Evolutionary conservation across 805 yeast genomes (phyloP).

Genomic region (Komagataella phaffii): DNA sequence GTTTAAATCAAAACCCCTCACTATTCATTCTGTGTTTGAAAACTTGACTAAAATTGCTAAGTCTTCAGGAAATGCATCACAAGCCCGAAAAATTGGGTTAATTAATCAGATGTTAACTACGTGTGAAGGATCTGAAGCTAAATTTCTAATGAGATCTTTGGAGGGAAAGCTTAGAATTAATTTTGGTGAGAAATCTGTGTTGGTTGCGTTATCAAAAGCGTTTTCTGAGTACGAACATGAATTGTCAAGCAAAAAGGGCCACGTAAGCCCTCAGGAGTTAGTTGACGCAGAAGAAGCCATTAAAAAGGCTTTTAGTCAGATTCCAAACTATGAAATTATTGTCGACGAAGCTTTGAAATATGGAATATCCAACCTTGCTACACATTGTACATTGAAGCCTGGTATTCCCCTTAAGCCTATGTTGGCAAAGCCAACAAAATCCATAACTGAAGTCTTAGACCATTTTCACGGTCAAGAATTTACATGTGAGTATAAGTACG

Average conservation of each 20-base stretch:
- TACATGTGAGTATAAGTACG: conserved; percentile 94
- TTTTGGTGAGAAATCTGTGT: conserved; percentile 85
- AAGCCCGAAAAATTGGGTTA: conserved; percentile 58
- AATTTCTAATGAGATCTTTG: conserved; percentile 74
- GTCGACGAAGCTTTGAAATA: conserved; percentile 49
- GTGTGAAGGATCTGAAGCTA: conserved; percentile 79
- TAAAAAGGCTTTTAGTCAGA: conserved; percentile 77
- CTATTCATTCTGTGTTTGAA: conserved; percentile 59
- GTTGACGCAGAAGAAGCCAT: conserved; percentile 64
- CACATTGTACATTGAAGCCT: conserved; percentile 66
- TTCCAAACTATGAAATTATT: conserved; percentile 80
- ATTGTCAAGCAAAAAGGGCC: conserved; percentile 11
- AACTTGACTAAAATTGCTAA: conserved; percentile 68
- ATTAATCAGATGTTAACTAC: conserved; percentile 80
- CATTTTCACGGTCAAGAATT: conserved; percentile 74
- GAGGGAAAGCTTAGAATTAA: conserved; percentile 93
- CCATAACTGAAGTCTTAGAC: conserved; percentile 85
- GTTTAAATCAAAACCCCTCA: conserved; percentile 82
- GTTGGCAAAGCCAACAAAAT: conserved; percentile 96
- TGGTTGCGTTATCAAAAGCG: conserved; percentile 76
- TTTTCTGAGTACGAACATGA: conserved; percentile 44
- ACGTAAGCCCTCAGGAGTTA: conserved; percentile 25
- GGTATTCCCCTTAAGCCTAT: conserved; percentile 95
- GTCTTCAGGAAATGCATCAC: conserved; percentile 71
- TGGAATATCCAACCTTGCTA: conserved; percentile 55